Evolutionary conservation across 305 asterid genomes (phyloP).

Genomic region (Solanum chacoense): DNA sequence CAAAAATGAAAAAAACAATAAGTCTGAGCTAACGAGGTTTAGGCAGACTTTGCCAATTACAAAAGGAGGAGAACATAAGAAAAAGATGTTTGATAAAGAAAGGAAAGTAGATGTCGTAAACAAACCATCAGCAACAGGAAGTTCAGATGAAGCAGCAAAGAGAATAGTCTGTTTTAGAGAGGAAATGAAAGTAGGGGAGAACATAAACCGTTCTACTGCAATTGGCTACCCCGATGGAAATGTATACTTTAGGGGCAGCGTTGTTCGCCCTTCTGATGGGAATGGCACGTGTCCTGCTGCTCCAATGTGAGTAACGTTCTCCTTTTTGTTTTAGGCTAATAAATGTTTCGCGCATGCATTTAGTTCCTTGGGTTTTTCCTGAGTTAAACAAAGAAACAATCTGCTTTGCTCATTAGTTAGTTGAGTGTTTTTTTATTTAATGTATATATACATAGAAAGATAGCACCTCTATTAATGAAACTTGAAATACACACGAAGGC

Average conservation of each 20-base stretch:
- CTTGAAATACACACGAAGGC: neutral
- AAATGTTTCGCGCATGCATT: neutral
- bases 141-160: constrained; percentile 2
- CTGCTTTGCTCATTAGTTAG: neutral
- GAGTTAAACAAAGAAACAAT: neutral
- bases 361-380: neutral
- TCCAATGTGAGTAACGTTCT: constrained; percentile 37
- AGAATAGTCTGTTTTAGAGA: constrained; percentile 10
- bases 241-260: neutral
- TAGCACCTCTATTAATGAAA: neutral
- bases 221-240: constrained; percentile 13
- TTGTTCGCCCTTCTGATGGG: neutral
- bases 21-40: constrained; percentile 8
- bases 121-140: neutral
- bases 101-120: neutral
- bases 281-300: constrained; percentile 5
- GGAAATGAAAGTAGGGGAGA: constrained; percentile 10
- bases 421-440: neutral
- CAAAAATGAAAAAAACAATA: constrained; percentile 7
- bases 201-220: constrained; percentile 6
- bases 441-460: neutral
- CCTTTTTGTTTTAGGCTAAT: neutral
- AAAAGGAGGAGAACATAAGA: constrained; percentile 8
- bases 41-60: constrained; percentile 11
- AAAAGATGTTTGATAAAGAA: constrained; percentile 5